These are phyloP conservation scores for Galeopsis tetrahit DNA, from an alignment of 257 asterid genomes.

Conservation along the genomic window DNA sequence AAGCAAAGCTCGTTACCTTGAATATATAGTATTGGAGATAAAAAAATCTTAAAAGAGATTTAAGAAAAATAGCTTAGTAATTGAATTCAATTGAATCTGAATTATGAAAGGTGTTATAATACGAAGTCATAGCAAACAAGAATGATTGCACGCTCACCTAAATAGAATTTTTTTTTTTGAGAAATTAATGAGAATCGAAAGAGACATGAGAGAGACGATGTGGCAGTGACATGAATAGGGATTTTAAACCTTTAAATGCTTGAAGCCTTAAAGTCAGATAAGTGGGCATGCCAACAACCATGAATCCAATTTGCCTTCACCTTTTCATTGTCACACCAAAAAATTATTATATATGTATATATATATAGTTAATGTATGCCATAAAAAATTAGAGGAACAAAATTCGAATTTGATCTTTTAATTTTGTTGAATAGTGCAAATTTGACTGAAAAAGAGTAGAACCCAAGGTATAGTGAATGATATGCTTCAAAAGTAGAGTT, in stretches of 20 bases:
- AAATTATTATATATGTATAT: not conserved
- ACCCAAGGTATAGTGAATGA: too few relatives aligned
- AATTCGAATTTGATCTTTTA: too few relatives aligned
- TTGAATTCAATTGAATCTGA: not conserved
- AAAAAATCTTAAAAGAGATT: not conserved
- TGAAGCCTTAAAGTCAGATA: constrained; percentile 5
- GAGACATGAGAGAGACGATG: constrained; percentile 10
- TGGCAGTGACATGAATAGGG: constrained; percentile 31
- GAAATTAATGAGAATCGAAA: not conserved
- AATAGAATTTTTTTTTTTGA: not conserved
- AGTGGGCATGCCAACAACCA: constrained; percentile 21
- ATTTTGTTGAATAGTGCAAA: too few relatives aligned
- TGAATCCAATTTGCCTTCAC: not conserved
- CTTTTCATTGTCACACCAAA: constrained; percentile 20
- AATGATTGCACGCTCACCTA: not conserved
- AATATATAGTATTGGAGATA: too few relatives aligned
- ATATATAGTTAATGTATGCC: too few relatives aligned
- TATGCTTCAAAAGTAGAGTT: too few relatives aligned
- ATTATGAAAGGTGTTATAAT: not conserved
- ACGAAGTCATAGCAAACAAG: not conserved
- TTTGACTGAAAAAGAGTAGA: too few relatives aligned
- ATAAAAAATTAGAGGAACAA: too few relatives aligned
- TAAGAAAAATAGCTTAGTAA: not conserved
- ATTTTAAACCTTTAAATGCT: not conserved
- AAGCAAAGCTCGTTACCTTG: too few relatives aligned